These are phyloP conservation scores for Kodamaea plutei DNA, from an alignment of 1,139 yeast genomes.

Conservation along the genomic window DNA sequence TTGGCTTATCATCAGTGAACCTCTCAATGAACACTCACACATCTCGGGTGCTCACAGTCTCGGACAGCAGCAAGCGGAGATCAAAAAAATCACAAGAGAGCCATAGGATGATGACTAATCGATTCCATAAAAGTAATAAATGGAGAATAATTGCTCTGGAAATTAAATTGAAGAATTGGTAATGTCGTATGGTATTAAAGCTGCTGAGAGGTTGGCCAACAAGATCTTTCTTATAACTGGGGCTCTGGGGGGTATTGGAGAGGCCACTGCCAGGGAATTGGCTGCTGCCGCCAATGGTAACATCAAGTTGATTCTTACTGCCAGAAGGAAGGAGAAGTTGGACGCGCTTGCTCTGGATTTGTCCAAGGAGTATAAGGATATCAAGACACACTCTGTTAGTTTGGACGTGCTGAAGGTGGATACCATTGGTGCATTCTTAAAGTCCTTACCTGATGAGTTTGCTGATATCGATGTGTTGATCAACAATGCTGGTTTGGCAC, in stretches of 20 bases:
- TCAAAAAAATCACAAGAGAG: too few relatives aligned
- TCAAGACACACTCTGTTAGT: constrained; percentile 23
- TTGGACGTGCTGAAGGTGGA: constrained; percentile 37
- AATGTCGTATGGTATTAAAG: constrained; percentile 51
- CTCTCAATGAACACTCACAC: too few relatives aligned
- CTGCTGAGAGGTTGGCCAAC: constrained; percentile 57
- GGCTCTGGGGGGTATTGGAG: constrained; percentile 65
- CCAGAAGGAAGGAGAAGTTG: constrained; percentile 39
- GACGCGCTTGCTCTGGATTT: constrained; percentile 27
- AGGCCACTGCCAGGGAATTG: constrained; percentile 38
- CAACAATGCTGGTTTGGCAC: constrained; percentile 44
- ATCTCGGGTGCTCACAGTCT: too few relatives aligned
- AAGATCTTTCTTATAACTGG: constrained; percentile 67
- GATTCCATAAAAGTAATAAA: too few relatives aligned
- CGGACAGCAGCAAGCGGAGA: too few relatives aligned
- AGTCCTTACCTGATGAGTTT: constrained; percentile 30
- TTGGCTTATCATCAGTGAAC: too few relatives aligned
- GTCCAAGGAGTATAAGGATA: constrained; percentile 20
- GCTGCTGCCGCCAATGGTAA: constrained; percentile 38
- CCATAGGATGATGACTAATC: too few relatives aligned
- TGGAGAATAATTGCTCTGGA: too few relatives aligned
- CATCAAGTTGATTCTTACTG: constrained; percentile 37
- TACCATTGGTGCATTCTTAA: constrained; percentile 30
- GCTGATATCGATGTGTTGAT: constrained; percentile 37
- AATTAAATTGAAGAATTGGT: constrained; percentile 3